Base-by-base conservation (phyloP, 306 rosid species). In the Prunus armeniaca region DNA sequence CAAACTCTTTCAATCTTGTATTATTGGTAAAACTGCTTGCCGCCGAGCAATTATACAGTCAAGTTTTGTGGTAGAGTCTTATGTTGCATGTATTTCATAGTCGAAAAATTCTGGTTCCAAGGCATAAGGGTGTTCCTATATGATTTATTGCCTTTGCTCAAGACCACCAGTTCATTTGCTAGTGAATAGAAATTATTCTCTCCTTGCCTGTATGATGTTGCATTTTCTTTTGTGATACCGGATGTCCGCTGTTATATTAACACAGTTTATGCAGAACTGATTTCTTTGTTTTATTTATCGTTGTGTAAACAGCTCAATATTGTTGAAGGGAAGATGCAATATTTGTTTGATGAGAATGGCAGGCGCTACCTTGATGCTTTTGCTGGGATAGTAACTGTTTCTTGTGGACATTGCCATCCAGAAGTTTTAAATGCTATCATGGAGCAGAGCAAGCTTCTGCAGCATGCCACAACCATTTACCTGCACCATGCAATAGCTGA, bases 331-430 rank as follows among this genome's bases (percentile, higher is more conserved):
- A 94, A 89, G 82, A 94, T 94, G 98, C 97, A 94, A 51, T 94
- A 91, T 81, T 82, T 94, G 60, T 94, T 79, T 73, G 98, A 94
- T 74, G 97, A 94, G 56, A 87, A 75, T 75, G 98, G 98, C 51
- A 89, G 79, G 92, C 97, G 98, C 7, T 94, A 90, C 69, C 95
- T 94, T 25, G 98, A 94, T 83, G 97, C 98, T 25, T 91, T 90
- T 73, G 97, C 97, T 19, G 97, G 98, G 52, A 90, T 94, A n/a
- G 98, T 94, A n/a, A 94, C 98, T 25, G 93, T 94, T 64, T 94
- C 98, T 61, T 89, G 96, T 63, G 97, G 98, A 60, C 98, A 94
- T 85, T 94, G 98, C 75, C 97, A 94, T 76, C 98, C 97, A 11
- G 87, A 87, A 10, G 46, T 94, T 78, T 65, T 94, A 57, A 78